Conservation (phyloP, 768 basidiomycete genomes). For the Kwoniella pini region DNA sequence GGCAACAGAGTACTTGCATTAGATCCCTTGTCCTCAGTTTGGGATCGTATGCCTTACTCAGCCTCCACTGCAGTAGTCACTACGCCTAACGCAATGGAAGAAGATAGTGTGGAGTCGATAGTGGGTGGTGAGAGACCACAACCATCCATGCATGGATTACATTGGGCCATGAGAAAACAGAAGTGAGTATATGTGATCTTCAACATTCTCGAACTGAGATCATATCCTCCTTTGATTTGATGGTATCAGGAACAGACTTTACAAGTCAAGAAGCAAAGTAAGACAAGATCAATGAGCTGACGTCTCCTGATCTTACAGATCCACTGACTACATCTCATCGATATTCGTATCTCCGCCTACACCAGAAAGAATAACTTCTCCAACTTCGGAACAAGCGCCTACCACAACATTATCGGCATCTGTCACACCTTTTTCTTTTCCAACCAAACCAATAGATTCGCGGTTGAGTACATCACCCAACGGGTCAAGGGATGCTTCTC, state of each 20-base stretch:
- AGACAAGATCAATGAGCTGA: constrained; percentile 4
- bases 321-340: constrained; percentile 28
- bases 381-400: constrained; percentile 14
- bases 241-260: not conserved
- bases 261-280: too few species aligned
- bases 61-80: constrained; percentile 13
- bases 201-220: not conserved
- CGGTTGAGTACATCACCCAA: not conserved
- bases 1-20: constrained; percentile 25
- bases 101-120: constrained; percentile 33
- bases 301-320: constrained; percentile 13
- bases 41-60: constrained; percentile 42
- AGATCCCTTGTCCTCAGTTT: constrained; percentile 13
- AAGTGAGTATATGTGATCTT: constrained; percentile 17
- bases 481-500: constrained; percentile 17
- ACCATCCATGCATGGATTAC: constrained; percentile 15
- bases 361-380: constrained; percentile 33
- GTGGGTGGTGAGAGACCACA: constrained; percentile 24
- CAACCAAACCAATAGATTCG: not conserved
- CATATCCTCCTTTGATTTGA: not conserved
- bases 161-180: constrained; percentile 17
- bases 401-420: not conserved
- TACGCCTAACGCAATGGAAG: constrained; percentile 27
- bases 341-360: constrained; percentile 50
- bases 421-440: not conserved